These are phyloP conservation scores for Erysimum cheiranthoides DNA, from an alignment of 345 rosid genomes.

Conservation along the genomic window DNA sequence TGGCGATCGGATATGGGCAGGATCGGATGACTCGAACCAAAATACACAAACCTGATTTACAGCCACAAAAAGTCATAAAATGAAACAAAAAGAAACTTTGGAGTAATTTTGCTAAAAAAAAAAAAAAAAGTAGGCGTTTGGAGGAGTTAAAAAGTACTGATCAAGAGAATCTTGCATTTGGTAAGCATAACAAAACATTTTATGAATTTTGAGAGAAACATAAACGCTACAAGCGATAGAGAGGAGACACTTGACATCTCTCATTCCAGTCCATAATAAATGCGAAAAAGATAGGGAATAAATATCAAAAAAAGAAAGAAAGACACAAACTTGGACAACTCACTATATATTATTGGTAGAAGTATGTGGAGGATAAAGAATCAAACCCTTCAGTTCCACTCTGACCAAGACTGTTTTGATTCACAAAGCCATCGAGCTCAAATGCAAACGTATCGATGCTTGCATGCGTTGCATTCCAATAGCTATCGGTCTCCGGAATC, in stretches of 20 bases:
- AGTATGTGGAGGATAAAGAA: conserved; percentile 22
- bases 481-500: conserved; percentile 46
- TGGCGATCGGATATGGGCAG: too few species aligned
- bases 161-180: conserved; percentile 24
- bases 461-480: conserved; percentile 36
- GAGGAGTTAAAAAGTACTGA: background rate
- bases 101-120: too few species aligned
- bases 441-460: conserved; percentile 16
- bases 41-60: too few species aligned
- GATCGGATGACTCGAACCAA: too few species aligned
- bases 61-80: background rate
- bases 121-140: too few species aligned
- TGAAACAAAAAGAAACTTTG: background rate
- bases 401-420: conserved; percentile 34
- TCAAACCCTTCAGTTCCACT: conserved; percentile 35
- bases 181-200: conserved; percentile 23
- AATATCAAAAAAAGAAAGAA: background rate
- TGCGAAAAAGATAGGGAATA: background rate
- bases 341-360: conserved; percentile 37
- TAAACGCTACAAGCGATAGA: conserved; percentile 10
- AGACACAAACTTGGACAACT: conserved; percentile 27
- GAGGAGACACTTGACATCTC: conserved; percentile 26
- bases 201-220: conserved; percentile 24
- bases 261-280: conserved; percentile 21
- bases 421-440: conserved; percentile 40